These are phyloP conservation scores for Euphorbia tirucalli DNA, from an alignment of 345 rosid genomes.

Conservation along the genomic window DNA sequence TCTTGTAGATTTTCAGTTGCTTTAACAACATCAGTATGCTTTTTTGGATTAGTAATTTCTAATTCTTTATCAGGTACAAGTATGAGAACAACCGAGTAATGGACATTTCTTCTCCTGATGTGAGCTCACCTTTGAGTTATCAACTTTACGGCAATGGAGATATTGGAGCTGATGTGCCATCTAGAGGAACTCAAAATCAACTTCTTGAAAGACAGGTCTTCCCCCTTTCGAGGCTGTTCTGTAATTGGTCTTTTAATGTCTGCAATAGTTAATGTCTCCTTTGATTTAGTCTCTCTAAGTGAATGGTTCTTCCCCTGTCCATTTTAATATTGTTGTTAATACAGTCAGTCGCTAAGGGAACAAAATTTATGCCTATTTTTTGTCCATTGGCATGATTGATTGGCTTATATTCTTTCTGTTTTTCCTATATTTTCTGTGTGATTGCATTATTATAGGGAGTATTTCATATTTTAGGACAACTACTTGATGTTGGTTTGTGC, in stretches of 20 bases:
- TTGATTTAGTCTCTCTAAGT: background rate
- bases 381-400: background rate
- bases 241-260: constrained; percentile 2
- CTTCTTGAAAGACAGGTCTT: constrained; percentile 92
- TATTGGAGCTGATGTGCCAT: constrained; percentile 58
- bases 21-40: background rate
- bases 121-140: constrained; percentile 60
- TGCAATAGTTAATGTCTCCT: background rate
- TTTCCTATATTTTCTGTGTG: background rate
- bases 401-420: background rate
- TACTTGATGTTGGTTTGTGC: constrained; percentile 18
- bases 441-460: constrained; percentile 3
- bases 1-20: background rate
- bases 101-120: constrained; percentile 72
- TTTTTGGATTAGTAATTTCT: constrained; percentile 1
- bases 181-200: constrained; percentile 81
- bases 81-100: constrained; percentile 82
- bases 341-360: background rate
- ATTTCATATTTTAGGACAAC: constrained; percentile 1
- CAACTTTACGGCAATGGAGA: constrained; percentile 77
- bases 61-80: constrained; percentile 52
- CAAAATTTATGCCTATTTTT: background rate
- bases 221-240: constrained; percentile 18
- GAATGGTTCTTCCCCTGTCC: background rate
- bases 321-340: background rate